Percentiles rank a stretch among this genome's conserved stretches.
Conservation (phyloP, 2,329 filamentous ascomycete genomes). For the Grosmannia clavigera region DNA sequence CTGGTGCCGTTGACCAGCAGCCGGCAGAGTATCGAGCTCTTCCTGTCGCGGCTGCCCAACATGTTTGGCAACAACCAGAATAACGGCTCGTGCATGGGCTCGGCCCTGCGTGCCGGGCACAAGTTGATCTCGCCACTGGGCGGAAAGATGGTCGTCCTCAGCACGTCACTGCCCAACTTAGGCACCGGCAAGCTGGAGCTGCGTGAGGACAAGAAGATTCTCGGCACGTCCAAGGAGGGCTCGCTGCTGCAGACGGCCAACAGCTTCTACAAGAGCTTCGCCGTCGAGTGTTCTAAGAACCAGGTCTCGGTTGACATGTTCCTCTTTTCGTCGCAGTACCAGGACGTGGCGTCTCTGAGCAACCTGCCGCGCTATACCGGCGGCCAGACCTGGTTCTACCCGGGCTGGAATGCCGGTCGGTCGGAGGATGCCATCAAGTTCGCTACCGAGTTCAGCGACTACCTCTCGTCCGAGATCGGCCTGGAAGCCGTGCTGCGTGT, state of each 20-base stretch:
- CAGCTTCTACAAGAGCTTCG: slow-evolving; percentile 98
- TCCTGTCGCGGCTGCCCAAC: slow-evolving; percentile 78
- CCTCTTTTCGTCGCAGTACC: slow-evolving; percentile 88
- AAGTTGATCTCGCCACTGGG: slow-evolving; percentile 91
- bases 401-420: slow-evolving; percentile 89
- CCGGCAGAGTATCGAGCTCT: slow-evolving; percentile 79
- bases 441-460: slow-evolving; percentile 91
- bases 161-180: slow-evolving; percentile 77
- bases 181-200: slow-evolving; percentile 84
- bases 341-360: slow-evolving; percentile 92
- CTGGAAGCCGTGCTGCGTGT: slow-evolving; percentile 93
- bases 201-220: slow-evolving; percentile 89
- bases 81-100: slow-evolving; percentile 85
- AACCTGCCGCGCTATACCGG: slow-evolving; percentile 93
- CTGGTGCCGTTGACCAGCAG: slow-evolving; percentile 82
- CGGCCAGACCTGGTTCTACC: slow-evolving; percentile 97
- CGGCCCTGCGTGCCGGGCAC: slow-evolving; percentile 82
- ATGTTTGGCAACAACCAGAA: slow-evolving; percentile 97
- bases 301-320: slow-evolving; percentile 99
- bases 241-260: slow-evolving; percentile 79
- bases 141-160: slow-evolving; percentile 88
- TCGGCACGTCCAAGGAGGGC: slow-evolving; percentile 89
- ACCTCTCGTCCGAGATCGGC: slow-evolving; percentile 91
- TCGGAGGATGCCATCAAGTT: slow-evolving; percentile 97
- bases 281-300: slow-evolving; percentile 96